These are phyloP conservation scores for Hortaea werneckii DNA, from an alignment of 2,329 filamentous ascomycete species.

Conservation along the genomic window DNA sequence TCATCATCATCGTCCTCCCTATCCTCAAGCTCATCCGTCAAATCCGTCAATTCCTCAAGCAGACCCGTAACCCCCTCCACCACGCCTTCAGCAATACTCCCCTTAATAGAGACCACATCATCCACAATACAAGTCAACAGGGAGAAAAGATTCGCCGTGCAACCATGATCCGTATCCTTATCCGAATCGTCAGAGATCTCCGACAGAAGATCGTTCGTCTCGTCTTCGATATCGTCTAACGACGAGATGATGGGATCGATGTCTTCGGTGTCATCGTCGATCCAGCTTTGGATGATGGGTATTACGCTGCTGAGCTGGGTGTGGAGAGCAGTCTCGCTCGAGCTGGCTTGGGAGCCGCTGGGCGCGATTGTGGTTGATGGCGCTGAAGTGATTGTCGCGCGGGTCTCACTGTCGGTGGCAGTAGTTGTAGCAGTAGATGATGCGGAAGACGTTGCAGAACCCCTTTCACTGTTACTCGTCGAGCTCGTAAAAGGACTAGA, in stretches of 20 bases:
- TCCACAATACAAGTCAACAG: neutral
- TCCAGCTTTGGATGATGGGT: neutral
- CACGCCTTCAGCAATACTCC: neutral
- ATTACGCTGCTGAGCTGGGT: neutral
- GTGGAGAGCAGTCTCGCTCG: neutral
- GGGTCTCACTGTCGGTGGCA: neutral
- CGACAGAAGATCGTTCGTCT: neutral
- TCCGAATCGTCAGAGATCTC: neutral
- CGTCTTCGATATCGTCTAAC: neutral
- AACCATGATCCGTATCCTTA: neutral
- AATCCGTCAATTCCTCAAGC: neutral
- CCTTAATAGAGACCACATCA: neutral
- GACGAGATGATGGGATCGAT: neutral
- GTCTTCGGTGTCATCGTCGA: neutral
- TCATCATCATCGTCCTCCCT: too few relatives aligned
- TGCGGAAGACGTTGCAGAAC: too few relatives aligned
- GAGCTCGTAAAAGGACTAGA: too few relatives aligned
- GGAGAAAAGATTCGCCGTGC: neutral
- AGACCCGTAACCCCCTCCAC: neutral
- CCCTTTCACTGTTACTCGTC: too few relatives aligned
- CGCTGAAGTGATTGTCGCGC: neutral
- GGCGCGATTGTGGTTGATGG: neutral
- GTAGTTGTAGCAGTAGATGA: neutral
- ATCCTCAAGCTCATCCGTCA: neutral
- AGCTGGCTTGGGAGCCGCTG: neutral